A percentile compares a stretch with the other conserved stretches of the same genome.
These are phyloP conservation scores for Thielaviopsis populi DNA, from an alignment of 2,329 filamentous ascomycete species.

Conservation along the genomic window DNA sequence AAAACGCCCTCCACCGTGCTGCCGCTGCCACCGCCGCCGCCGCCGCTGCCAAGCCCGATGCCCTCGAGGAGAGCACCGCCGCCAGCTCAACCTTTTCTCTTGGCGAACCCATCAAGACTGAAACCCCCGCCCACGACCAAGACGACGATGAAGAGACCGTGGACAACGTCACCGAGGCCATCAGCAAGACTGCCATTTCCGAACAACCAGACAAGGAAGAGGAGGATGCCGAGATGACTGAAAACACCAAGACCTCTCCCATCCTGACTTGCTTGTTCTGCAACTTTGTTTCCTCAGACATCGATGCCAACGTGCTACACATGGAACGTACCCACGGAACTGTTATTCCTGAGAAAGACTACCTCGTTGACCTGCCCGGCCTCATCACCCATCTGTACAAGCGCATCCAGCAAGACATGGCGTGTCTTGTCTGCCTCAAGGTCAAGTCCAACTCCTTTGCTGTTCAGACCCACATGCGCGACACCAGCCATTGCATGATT, in stretches of 20 bases:
- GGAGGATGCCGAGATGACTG: slow-evolving; percentile 30
- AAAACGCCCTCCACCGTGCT: slow-evolving; percentile 19
- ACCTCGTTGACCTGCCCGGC: slow-evolving; percentile 68
- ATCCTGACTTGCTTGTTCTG: slow-evolving; percentile 64
- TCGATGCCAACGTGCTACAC: slow-evolving; percentile 64
- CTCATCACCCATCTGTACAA: slow-evolving; percentile 63
- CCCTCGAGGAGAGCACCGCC: slow-evolving; percentile 64
- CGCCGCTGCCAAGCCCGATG: slow-evolving; percentile 31
- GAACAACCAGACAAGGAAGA: slow-evolving; percentile 34
- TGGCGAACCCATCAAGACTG: slow-evolving; percentile 52
- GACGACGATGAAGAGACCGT: slow-evolving; percentile 61
- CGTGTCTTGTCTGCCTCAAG: slow-evolving; percentile 83
- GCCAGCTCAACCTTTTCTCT: slow-evolving; percentile 86
- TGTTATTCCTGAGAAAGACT: slow-evolving; percentile 84
- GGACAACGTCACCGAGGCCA: slow-evolving; percentile 57
- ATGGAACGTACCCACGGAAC: slow-evolving; percentile 91
- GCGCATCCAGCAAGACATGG: slow-evolving; percentile 64
- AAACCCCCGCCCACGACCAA: slow-evolving; percentile 35
- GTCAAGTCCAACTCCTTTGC: slow-evolving; percentile 62
- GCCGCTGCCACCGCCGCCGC: slow-evolving; percentile 22
- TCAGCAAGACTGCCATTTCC: slow-evolving; percentile 60
- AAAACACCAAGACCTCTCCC: slow-evolving; percentile 18
- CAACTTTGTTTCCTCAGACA: slow-evolving; percentile 64
- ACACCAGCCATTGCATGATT: slow-evolving; percentile 94
- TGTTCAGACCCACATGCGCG: slow-evolving; percentile 91